These are phyloP conservation scores for Beauveria australis DNA, from an alignment of 2,329 filamentous ascomycete species.

Conservation along the genomic window DNA sequence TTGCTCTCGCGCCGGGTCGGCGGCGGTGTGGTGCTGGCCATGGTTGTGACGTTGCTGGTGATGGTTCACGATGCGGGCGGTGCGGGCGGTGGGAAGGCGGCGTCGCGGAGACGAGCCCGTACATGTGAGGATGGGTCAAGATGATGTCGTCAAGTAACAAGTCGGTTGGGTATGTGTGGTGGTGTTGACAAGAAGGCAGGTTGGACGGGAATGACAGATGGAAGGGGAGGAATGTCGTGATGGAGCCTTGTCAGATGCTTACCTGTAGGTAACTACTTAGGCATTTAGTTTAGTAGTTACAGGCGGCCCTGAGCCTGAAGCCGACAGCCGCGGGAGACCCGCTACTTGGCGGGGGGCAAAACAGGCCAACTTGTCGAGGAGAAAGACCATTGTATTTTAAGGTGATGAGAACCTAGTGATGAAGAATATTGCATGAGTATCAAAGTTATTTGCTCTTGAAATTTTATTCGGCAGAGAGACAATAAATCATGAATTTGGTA, in stretches of 20 bases:
- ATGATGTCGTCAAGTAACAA: neutral
- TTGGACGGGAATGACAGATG: neutral
- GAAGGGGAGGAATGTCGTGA: neutral
- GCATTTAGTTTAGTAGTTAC: neutral
- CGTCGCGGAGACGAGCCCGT: neutral
- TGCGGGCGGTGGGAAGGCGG: conserved; percentile 14
- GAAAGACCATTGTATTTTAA: too few relatives aligned
- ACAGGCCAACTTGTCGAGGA: too few relatives aligned
- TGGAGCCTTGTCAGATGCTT: neutral
- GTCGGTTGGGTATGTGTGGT: neutral
- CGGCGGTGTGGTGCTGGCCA: conserved; percentile 10
- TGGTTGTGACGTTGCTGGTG: neutral
- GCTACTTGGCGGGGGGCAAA: too few relatives aligned
- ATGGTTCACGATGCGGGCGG: conserved; percentile 24
- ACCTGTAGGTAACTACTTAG: neutral
- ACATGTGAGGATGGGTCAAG: neutral
- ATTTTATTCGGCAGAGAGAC: too few relatives aligned
- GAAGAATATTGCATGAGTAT: too few relatives aligned
- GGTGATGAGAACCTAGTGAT: too few relatives aligned
- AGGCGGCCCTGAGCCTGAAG: too few relatives aligned
- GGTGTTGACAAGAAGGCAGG: neutral
- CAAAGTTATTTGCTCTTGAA: too few relatives aligned
- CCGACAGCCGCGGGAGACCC: too few relatives aligned
- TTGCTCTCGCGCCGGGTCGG: conserved; percentile 11
- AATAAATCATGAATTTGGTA: too few relatives aligned